Conservation (phyloP, 164 flowering plant genomes). For the Nymphaea colorata region DNA sequence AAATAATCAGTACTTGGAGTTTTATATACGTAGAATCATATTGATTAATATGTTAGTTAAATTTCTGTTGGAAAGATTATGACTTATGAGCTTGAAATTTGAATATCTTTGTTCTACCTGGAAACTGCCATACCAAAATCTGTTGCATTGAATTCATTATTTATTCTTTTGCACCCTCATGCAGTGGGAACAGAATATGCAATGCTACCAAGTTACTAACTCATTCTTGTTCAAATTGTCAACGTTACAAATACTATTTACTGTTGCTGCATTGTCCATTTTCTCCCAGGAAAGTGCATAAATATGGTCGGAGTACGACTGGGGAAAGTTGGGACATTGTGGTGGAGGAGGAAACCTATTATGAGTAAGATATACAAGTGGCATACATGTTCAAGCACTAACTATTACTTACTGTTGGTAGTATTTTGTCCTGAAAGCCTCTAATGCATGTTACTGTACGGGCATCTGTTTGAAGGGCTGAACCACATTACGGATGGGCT, state of each 20-base stretch:
- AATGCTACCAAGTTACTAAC: background rate
- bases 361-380: conserved; percentile 53
- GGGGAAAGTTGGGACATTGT: conserved; percentile 97
- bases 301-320: conserved; percentile 96
- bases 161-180: background rate
- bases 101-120: too few relatives aligned
- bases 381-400: background rate
- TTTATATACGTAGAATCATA: too few relatives aligned
- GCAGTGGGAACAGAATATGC: background rate
- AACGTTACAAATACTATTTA: background rate
- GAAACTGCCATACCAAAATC: too few relatives aligned
- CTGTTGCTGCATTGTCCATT: background rate
- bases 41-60: too few relatives aligned
- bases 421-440: too few relatives aligned
- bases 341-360: conserved; percentile 86
- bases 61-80: too few relatives aligned
- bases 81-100: too few relatives aligned
- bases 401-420: background rate
- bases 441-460: too few relatives aligned
- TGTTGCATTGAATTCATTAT: too few relatives aligned
- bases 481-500: conserved; percentile 99
- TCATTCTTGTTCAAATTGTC: too few relatives aligned
- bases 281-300: conserved; percentile 77
- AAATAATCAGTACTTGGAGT: too few relatives aligned
- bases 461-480: conserved; percentile 38